A percentile compares a stretch with the other conserved stretches of the same genome.
phyloP scores from a whole-genome alignment of 1,284 basidiomycete species.

The Exsudoporus floridanus region DNA sequence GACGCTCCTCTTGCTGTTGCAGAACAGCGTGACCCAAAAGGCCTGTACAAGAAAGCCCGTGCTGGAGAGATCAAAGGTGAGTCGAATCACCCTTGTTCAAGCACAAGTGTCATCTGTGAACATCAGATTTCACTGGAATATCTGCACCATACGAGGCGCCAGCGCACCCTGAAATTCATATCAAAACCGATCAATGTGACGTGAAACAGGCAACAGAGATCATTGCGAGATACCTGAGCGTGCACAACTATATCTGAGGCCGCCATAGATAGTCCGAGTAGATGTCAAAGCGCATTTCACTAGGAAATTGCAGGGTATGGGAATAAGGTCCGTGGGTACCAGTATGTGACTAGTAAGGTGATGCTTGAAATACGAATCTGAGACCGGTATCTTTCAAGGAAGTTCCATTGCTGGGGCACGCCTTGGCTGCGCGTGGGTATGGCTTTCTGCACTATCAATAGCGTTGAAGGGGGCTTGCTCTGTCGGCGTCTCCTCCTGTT shows the following conservation, averaged over 20 bases:
- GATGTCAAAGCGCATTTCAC: constrained; percentile 9
- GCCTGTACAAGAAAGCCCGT: constrained; percentile 95
- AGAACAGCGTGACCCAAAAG: constrained; percentile 95
- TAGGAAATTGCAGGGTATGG: constrained; percentile 16
- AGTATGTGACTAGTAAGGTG: constrained; percentile 24
- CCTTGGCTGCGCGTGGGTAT: constrained; percentile 11
- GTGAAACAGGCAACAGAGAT: constrained; percentile 79
- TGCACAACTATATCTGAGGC: constrained; percentile 54
- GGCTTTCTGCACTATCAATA: constrained; percentile 16
- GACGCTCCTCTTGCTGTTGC: constrained; percentile 90
- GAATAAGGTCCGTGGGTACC: constrained; percentile 14
- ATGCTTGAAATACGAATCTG: constrained; percentile 6
- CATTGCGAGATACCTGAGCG: constrained; percentile 81
- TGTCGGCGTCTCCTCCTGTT: constrained; percentile 44
- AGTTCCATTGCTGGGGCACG: constrained; percentile 17
- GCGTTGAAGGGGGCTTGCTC: constrained; percentile 19
- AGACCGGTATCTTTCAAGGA: constrained; percentile 11
- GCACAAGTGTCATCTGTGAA: constrained; percentile 11
- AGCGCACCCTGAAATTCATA: constrained; percentile 84
- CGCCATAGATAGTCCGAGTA: constrained; percentile 20
- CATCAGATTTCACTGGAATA: constrained; percentile 93
- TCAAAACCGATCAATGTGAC: constrained; percentile 82
- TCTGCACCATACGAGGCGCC: constrained; percentile 97
- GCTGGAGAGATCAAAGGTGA: constrained; percentile 95
- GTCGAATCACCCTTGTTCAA: constrained; percentile 6